Evolutionary conservation across 2,329 filamentous ascomycete genomes (phyloP), one percentile per base, ranked within the genome.

Genomic region (Fusarium nodosum): DNA sequence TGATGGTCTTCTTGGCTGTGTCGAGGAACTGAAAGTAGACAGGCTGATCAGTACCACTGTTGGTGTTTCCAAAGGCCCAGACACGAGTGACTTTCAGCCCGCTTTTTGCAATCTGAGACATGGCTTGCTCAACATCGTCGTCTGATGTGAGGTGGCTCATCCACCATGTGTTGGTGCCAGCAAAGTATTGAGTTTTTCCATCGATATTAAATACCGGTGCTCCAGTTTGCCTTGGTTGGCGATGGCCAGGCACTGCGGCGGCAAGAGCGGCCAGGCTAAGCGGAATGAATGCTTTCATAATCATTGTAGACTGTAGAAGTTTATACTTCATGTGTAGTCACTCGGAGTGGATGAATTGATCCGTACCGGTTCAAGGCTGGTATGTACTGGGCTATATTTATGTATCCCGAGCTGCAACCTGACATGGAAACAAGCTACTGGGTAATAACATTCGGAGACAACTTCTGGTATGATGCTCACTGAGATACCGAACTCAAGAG

Each of bases 151-250:
- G 53, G 15, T 56, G 53, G 6, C 53, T 56, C 53, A 56, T 56
- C 53, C 42, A 56, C 53, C 53, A 56, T 24, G 53, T 56, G 8
- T 56, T 56, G 11, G 53, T 56, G 10, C 53, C 53, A 18, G 53
- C 53, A 15, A 56, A 56, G 42, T 48, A 48, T 30, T 56, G 53
- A 4, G 3, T 4, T 9, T 48, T 56, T 5, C 53, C 53, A 11
- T 56, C 24, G 10, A 56, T 56, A 24, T 15, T 38, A 2, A 56
- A 56, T 1, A 48, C 53, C 5, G 31, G 31, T 12, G 31, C 42
- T 3, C n/a, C 31, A 38, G 41, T 16, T 13, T 55, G 52, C 24
- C 15, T 55, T 18, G 24, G 18, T 3, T 31, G 41, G 10, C 15
- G 4, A n/a, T 38, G 12, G 2, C 5, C 3, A 13, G 52, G 10